These are phyloP conservation scores for Oxyria digyna DNA, from an alignment of 148 eudicot genomes.

Conservation along the genomic window DNA sequence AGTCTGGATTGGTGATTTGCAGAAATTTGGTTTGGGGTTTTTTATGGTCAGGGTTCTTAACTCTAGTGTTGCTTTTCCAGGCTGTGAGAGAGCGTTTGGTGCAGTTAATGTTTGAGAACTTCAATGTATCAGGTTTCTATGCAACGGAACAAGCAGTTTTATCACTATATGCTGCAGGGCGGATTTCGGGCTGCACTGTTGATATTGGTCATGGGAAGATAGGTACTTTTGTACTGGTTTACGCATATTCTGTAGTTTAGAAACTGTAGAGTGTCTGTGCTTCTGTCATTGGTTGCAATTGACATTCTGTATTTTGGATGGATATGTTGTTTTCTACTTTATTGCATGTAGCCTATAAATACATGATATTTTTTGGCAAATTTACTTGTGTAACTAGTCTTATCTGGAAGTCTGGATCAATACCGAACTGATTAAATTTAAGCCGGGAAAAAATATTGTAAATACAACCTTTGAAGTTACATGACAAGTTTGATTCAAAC, in stretches of 20 bases:
- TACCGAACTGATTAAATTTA: too few relatives aligned
- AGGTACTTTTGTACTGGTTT: slow-evolving; percentile 28
- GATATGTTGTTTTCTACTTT: not conserved
- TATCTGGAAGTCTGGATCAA: not conserved
- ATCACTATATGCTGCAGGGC: slow-evolving; percentile 94
- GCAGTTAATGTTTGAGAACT: slow-evolving; percentile 96
- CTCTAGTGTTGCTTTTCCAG: slow-evolving; percentile 11
- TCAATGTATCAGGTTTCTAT: slow-evolving; percentile 92
- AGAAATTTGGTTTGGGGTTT: not conserved
- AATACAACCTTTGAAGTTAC: not conserved
- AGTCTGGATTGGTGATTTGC: not conserved
- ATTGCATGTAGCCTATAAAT: not conserved
- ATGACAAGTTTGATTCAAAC: not conserved
- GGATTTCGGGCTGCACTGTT: slow-evolving; percentile 95
- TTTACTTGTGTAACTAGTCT: not conserved
- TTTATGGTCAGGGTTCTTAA: not conserved
- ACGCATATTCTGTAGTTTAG: not conserved
- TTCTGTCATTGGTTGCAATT: not conserved
- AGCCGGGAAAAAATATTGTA: not conserved
- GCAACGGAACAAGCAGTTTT: slow-evolving; percentile 94
- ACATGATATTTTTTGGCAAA: not conserved
- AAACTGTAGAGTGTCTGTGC: not conserved
- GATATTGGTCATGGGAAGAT: slow-evolving; percentile 98
- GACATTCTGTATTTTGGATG: not conserved
- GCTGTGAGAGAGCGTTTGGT: slow-evolving; percentile 82